Evolutionary conservation across 129 eudicot genomes (phyloP), one percentile per base, ranked within the genome.

Genomic region (Flaveria robusta): DNA sequence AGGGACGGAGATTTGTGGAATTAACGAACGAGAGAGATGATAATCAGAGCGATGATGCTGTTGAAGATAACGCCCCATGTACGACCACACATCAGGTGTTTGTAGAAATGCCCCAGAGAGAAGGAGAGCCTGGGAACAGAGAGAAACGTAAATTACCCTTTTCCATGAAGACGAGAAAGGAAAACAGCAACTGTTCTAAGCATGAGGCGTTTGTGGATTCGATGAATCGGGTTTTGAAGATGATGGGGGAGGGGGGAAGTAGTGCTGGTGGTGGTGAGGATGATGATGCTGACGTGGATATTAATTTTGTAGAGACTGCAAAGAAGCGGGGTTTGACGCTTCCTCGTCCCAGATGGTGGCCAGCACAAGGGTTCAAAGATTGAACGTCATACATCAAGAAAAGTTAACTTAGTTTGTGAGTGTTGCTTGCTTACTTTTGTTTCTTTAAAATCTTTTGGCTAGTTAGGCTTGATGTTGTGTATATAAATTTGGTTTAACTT

Each of bases 301-400:
- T 59, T 26, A 85, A 87, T 51, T 65, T 85, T 55, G 15, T 89
- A 3, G 83, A 79, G 83, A 85, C 83, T 34, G 89, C 89, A 9
- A 87, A 85, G 80, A 65, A 45, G 73, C 75, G 56, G 14, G 82
- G 82, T 23, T 26, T 79, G 77, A 79, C 22, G 47, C 74, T 88
- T 18, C 96, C 89, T 49, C 75, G 78, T 34, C 72, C 82, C 15
- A 24, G 71, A 47, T 76, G 78, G 81, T 74, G 56, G 70, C 59
- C 68, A 9, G 23, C 56, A 50, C 49, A 71, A 27, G 75, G 66
- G 19, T 52, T 18, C 19, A 45, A 72, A 46, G 76, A 71, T 79
- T 59, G 34, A 59, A 59, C 10, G n/a, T 2, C 29, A 71, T 19
- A 13, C 23, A 27, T 46, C 10, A 45, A 43, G 41, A 45, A 10